Evolutionary conservation across 192 early-diverging fungal genomes (phyloP), one percentile per base, ranked within the genome.

Genomic region (Lobosporangium transversale): DNA sequence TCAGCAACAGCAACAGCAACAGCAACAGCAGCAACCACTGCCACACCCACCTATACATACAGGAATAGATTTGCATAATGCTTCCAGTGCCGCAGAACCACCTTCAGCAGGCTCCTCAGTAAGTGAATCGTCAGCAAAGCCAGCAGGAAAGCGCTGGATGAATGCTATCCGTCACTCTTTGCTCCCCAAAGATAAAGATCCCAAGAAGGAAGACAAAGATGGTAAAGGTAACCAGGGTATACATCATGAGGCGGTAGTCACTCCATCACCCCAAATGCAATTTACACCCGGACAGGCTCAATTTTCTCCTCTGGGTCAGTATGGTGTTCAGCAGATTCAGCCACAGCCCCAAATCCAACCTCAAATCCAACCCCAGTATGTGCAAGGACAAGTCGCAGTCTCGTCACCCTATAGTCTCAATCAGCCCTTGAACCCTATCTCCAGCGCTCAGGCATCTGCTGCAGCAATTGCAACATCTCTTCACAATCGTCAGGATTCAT

Each of bases 141-240:
- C 60, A 5, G 21, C 58, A 20, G 62, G 62, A 53, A 75, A 75
- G 49, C 47, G 71, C 8, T 66, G 36, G 36, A 50, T 75, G 35
- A 53, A 43, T 60, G 62, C 58, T 4, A 50, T 75, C 35, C 56
- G 71, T 9, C 48, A 50, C 24, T 61, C 71, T 2, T 29, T 66
- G 10, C 26, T 66, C 18, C 31, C 40, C 23, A 75, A 66, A 40
- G 58, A 54, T 18, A 75, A 66, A 40, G 58, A 54, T 5, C 18
- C 49, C 11, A 66, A 75, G 58, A 75, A 66, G 29, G 70, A 75
- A 7, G 26, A n/a, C 33, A 66, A 65, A 35, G 40, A 70, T 14
- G 42, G 18, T 36, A 58, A 65, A 62, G 27, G 30, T 35, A 53
- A 15, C 26, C 50, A 48, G 20, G 32, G 29, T 10, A n/a, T 50